phyloP scores from a whole-genome alignment of 2,329 filamentous ascomycete genomes.

The Xylariaceae sp. region DNA sequence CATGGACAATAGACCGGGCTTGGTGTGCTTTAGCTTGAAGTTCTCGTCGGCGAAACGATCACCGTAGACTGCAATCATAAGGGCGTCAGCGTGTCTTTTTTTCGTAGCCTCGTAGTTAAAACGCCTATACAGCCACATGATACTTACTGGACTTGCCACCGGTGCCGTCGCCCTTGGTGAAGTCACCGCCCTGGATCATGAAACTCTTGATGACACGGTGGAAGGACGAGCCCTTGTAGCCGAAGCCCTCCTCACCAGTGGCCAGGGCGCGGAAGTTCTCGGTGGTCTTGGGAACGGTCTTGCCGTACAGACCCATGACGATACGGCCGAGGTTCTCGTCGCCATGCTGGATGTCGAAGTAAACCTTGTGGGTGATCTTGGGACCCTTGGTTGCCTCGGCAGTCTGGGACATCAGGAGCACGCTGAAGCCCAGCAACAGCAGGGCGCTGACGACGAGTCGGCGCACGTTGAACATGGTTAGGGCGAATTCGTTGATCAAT shows the following conservation, averaged over 20 bases:
- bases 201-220: conserved; percentile 87
- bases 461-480: conserved; percentile 68
- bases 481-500: not conserved
- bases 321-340: conserved; percentile 69
- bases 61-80: conserved; percentile 63
- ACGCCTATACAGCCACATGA: not conserved
- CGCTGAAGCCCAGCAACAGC: conserved; percentile 29
- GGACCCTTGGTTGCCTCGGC: conserved; percentile 75
- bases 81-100: conserved; percentile 13
- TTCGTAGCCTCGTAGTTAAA: not conserved
- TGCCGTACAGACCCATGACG: conserved; percentile 79
- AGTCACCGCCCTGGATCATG: conserved; percentile 90
- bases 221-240: conserved; percentile 76
- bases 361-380: conserved; percentile 94
- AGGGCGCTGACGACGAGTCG: conserved; percentile 65
- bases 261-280: conserved; percentile 75
- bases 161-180: conserved; percentile 75
- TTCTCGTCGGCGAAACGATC: conserved; percentile 83
- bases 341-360: conserved; percentile 76
- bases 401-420: conserved; percentile 53
- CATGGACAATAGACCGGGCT: conserved; percentile 79
- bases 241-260: conserved; percentile 80
- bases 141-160: conserved; percentile 76
- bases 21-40: conserved; percentile 91
- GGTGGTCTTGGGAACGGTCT: conserved; percentile 71